These are phyloP conservation scores for Sungouiozyma intestinalis DNA, from an alignment of 805 yeast species.

Conservation along the genomic window DNA sequence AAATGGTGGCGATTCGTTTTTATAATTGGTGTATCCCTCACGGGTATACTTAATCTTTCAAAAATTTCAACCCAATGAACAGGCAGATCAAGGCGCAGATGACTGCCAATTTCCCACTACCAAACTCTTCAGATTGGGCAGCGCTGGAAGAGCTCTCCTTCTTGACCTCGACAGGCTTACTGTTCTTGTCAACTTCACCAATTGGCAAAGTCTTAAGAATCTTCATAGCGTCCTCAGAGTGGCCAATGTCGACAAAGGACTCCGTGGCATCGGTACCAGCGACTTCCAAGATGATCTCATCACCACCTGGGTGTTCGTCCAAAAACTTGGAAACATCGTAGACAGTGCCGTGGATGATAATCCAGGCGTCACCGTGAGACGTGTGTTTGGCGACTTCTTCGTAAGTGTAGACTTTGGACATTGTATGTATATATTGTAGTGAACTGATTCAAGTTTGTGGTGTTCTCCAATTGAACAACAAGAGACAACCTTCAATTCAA, in stretches of 20 bases:
- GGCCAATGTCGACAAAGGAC: slow-evolving; percentile 87
- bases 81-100: slow-evolving; percentile 51
- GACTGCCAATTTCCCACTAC: slow-evolving; percentile 68
- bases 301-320: slow-evolving; percentile 68
- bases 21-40: not conserved
- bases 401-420: slow-evolving; percentile 45
- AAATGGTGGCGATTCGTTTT: not conserved
- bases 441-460: no score
- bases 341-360: slow-evolving; percentile 71
- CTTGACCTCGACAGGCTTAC: slow-evolving; percentile 21
- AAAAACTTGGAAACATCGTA: slow-evolving; percentile 64
- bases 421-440: no score
- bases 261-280: slow-evolving; percentile 81
- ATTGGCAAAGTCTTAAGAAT: slow-evolving; percentile 55
- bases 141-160: slow-evolving; percentile 22
- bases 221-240: slow-evolving; percentile 90
- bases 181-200: slow-evolving; percentile 69
- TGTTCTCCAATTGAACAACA: not conserved
- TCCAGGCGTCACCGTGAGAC: slow-evolving; percentile 72
- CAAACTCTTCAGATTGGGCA: slow-evolving; percentile 38
- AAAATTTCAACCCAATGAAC: slow-evolving; percentile 20
- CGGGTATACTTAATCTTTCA: slow-evolving; percentile 11
- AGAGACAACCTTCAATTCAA: no score
- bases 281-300: slow-evolving; percentile 65
- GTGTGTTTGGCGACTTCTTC: slow-evolving; percentile 68